A percentile compares a stretch with the other conserved stretches of the same genome.
Conservation (phyloP, 768 basidiomycete genomes). For the Mycena filopes region DNA sequence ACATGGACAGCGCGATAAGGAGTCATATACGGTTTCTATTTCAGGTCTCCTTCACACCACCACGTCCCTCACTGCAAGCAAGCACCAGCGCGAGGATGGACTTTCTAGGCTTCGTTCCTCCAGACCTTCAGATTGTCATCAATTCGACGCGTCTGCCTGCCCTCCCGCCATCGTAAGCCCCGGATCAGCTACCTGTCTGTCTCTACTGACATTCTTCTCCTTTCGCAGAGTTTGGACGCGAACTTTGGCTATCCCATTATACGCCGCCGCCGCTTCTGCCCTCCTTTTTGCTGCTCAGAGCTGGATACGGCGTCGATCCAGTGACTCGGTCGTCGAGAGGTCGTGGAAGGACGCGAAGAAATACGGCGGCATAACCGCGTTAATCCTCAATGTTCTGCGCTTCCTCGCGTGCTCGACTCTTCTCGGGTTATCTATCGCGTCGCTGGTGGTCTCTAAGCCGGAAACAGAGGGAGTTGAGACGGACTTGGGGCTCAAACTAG, state of each 20-base stretch:
- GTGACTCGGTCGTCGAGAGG: not conserved
- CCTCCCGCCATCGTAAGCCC: conserved; percentile 7
- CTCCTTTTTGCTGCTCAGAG: not conserved
- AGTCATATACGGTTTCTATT: conserved; percentile 1
- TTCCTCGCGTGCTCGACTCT: conserved; percentile 20
- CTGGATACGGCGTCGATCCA: not conserved
- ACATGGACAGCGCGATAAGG: not conserved
- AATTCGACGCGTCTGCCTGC: conserved; percentile 6
- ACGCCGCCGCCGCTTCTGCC: conserved; percentile 20
- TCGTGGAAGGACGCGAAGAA: conserved; percentile 24
- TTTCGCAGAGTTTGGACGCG: conserved; percentile 14
- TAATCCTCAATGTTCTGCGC: conserved; percentile 15
- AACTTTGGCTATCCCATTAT: conserved; percentile 19
- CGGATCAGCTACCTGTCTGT: not conserved
- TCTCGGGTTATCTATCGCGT: conserved; percentile 21
- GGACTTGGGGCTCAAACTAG: not conserved
- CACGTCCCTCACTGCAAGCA: not conserved
- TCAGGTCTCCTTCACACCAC: not conserved
- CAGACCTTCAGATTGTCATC: conserved; percentile 22
- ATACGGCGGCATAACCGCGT: conserved; percentile 21
- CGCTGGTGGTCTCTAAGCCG: not conserved
- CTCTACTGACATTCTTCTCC: not conserved
- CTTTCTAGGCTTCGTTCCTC: conserved; percentile 11
- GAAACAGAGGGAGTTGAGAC: not conserved
- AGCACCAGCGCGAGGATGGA: conserved; percentile 4